Percentiles rank a stretch among this genome's conserved stretches.
Conservation (phyloP, 2,329 filamentous ascomycete species). For the Hymenoscyphus fructigenus region DNA sequence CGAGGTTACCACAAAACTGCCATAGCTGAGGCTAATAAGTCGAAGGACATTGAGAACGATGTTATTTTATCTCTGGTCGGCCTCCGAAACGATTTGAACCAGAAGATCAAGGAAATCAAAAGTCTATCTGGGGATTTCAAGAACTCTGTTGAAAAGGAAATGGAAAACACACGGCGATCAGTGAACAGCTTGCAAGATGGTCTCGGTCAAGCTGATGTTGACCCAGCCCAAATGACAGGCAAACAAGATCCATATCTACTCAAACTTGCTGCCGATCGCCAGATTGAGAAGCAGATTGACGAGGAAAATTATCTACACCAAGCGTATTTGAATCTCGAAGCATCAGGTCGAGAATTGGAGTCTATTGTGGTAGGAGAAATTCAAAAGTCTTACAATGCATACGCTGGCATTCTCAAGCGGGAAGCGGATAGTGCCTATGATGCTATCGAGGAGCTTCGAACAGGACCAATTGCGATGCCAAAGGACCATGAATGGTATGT, state of each 20-base stretch:
- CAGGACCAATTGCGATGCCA: constrained; percentile 86
- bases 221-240: constrained; percentile 71
- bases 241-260: constrained; percentile 93
- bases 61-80: constrained; percentile 86
- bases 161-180: constrained; percentile 77
- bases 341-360: constrained; percentile 90
- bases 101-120: constrained; percentile 99
- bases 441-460: constrained; percentile 76
- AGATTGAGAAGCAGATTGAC: constrained; percentile 88
- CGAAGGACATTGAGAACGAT: constrained; percentile 85
- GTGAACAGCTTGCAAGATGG: constrained; percentile 81
- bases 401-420: constrained; percentile 85
- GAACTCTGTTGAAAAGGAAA: constrained; percentile 93
- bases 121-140: constrained; percentile 92
- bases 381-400: constrained; percentile 95
- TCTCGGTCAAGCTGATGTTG: constrained; percentile 75
- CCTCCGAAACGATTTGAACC: constrained; percentile 80
- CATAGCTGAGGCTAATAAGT: constrained; percentile 80
- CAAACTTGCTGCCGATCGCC: constrained; percentile 79
- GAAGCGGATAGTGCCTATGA: constrained; percentile 81
- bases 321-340: constrained; percentile 93
- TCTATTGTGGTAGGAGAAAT: constrained; percentile 96
- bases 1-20: constrained; percentile 80
- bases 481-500: constrained; percentile 82
- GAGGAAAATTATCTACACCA: constrained; percentile 97